phyloP scores from a whole-genome alignment of 108 stramenopile species.

The Fistulifera pelliculosa region DNA sequence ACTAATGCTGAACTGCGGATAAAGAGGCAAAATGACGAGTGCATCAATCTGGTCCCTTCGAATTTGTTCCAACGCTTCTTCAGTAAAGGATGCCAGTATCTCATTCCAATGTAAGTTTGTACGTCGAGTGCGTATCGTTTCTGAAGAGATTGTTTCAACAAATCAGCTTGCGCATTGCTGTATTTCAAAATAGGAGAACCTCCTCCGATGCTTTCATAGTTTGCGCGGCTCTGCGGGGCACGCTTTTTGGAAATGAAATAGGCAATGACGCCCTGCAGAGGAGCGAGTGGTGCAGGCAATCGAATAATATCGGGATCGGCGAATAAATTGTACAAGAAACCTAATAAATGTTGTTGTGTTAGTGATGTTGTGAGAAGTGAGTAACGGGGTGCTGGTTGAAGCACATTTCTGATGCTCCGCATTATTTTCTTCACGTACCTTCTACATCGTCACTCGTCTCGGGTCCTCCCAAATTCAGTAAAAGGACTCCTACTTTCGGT shows the following conservation, averaged over 20 bases:
- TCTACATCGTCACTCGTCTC: conserved; percentile 88
- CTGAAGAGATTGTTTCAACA: conserved; percentile 46
- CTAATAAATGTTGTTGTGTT: no score
- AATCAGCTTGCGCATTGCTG: conserved; percentile 77
- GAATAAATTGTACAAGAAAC: conserved; percentile 94
- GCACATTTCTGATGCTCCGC: background rate
- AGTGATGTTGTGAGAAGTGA: background rate
- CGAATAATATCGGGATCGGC: conserved; percentile 98
- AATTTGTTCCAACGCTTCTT: conserved; percentile 85
- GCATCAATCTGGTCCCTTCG: conserved; percentile 73
- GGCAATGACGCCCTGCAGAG: conserved; percentile 77
- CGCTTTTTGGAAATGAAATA: conserved; percentile 80
- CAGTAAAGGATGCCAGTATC: conserved; percentile 99
- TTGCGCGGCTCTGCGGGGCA: conserved; percentile 88
- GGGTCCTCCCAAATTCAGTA: conserved; percentile 93
- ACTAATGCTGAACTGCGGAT: conserved; percentile 96
- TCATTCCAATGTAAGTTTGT: conserved; percentile 95
- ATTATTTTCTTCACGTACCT: conserved; percentile 28
- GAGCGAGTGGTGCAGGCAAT: conserved; percentile 65
- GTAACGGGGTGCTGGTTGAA: background rate
- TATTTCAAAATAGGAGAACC: conserved; percentile 94
- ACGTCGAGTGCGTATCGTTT: conserved; percentile 52
- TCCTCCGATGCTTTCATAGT: conserved; percentile 94
- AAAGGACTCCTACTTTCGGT: conserved; percentile 78
- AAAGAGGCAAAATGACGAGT: conserved; percentile 89